A percentile compares a stretch with the other conserved stretches of the same genome.
Evolutionary conservation across 108 stramenopile genomes (phyloP).

Genomic region (Discostella stelligeroides): DNA sequence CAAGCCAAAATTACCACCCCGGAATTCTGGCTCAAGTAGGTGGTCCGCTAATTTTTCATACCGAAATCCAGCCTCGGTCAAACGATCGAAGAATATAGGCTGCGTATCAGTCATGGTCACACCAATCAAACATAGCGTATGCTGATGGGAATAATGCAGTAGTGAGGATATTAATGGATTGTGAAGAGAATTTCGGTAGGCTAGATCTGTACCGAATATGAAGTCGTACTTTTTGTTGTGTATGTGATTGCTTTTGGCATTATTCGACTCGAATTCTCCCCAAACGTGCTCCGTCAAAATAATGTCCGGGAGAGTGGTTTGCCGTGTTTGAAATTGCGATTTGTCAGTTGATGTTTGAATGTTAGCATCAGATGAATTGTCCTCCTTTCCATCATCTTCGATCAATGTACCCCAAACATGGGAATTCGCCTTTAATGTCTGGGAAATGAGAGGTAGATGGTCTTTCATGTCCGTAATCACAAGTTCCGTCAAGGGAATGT

Average conservation of each 20-base stretch:
- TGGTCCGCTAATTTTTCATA: constrained; percentile 76
- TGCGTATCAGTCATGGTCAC: constrained; percentile 87
- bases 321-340: background rate
- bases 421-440: constrained; percentile 56
- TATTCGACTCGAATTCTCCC: constrained; percentile 40
- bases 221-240: constrained; percentile 66
- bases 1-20: constrained; percentile 71
- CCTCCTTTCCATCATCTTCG: background rate
- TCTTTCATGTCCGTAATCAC: constrained; percentile 73
- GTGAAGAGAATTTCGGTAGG: constrained; percentile 78
- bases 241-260: background rate
- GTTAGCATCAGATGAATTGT: too few species aligned
- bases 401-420: constrained; percentile 42
- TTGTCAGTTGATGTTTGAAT: too few species aligned
- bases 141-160: constrained; percentile 45
- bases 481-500: constrained; percentile 29
- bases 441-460: constrained; percentile 65
- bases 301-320: constrained; percentile 2
- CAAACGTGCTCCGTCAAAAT: constrained; percentile 53
- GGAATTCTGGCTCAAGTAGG: constrained; percentile 58
- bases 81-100: constrained; percentile 68
- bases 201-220: constrained; percentile 86
- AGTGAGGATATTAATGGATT: constrained; percentile 79
- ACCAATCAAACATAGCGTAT: constrained; percentile 67
- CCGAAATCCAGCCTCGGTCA: constrained; percentile 58